Evolutionary conservation across 78 protist genomes (phyloP), one percentile per base, ranked within the genome.

Genomic region (Dictyostelium capitatum): DNA sequence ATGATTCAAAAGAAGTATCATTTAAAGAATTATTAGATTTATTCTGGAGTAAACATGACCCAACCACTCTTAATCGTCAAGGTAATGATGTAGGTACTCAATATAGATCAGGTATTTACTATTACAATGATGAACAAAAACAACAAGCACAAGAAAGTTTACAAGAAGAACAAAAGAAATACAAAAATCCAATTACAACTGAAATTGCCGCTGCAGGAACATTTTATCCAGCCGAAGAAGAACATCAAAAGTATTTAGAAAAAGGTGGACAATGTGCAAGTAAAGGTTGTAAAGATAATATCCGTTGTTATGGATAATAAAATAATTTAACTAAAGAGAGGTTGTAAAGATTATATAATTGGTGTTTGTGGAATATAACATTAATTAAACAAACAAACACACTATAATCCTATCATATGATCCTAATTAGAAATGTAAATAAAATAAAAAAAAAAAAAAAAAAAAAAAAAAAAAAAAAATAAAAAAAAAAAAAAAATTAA

Each of bases 81-180:
- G 98, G 99, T 15, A 56, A 77, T 50, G 99, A 98, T 37, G 51
- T 23, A 20, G 99, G 99, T 17, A 94, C 99, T 9, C 98, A 97
- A 65, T 98, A 98, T 83, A 82, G 98, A 37, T 83, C 96, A 6
- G 98, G 89, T 51, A 80, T 96, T 51, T 98, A 80, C 89, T 82
- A 48, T 74, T 41, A 75, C 81, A 70, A 56, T 32, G 97, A 94
- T 3, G 89, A 82, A 73, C 98, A 98, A 89, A 97, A 95, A 19
- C 15, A 20, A 65, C 82, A 51, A 20, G 81, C 91, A 23, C 25
- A 10, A n/a, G 91, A 69, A 51, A 78, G 78, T 12, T 54, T 43
- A 79, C 79, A 79, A n/a, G 46, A 69, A 73, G 79, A 79, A 62
- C 94, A 79, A 56, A 54, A 15, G 64, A 77, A 72, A 59, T 28